Evolutionary conservation across 2,329 filamentous ascomycete genomes (phyloP).

Genomic region (Claviceps digitariae): DNA sequence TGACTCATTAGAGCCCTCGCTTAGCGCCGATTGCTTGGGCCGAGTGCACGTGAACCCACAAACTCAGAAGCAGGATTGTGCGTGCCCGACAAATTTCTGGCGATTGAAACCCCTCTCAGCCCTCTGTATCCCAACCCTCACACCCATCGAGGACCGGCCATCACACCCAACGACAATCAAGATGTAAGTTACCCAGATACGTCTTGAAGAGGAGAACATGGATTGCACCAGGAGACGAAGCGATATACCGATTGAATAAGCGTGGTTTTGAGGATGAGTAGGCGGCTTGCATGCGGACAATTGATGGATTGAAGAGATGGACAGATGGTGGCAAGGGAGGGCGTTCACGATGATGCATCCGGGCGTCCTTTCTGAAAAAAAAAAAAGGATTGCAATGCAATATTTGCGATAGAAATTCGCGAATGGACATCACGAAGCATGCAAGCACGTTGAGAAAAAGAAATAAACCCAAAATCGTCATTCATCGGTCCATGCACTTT

Average conservation of each 20-base stretch:
- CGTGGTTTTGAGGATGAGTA: constrained; percentile 1
- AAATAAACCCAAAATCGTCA: neutral
- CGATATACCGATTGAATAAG: constrained; percentile 3
- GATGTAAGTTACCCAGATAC: constrained; percentile 24
- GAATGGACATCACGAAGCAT: neutral
- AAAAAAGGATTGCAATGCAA: neutral
- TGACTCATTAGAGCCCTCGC: constrained; percentile 26
- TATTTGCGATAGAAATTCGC: neutral
- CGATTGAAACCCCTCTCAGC: constrained; percentile 25
- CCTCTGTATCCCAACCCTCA: constrained; percentile 19
- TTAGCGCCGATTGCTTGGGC: constrained; percentile 19
- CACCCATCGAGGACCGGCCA: constrained; percentile 28
- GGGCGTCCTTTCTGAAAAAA: neutral
- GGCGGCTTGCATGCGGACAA: constrained; percentile 1
- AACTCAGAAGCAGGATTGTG: constrained; percentile 23
- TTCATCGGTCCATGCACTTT: neutral
- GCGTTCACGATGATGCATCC: neutral
- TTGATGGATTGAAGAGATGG: neutral
- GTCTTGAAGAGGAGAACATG: neutral
- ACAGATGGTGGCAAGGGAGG: neutral
- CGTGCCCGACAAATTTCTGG: constrained; percentile 27
- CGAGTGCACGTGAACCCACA: constrained; percentile 29
- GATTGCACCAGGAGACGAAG: neutral
- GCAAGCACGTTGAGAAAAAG: neutral
- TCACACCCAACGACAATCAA: constrained; percentile 29